These are phyloP conservation scores for Pleurotus salmoneostramineus DNA, from an alignment of 768 basidiomycete genomes.

Conservation along the genomic window DNA sequence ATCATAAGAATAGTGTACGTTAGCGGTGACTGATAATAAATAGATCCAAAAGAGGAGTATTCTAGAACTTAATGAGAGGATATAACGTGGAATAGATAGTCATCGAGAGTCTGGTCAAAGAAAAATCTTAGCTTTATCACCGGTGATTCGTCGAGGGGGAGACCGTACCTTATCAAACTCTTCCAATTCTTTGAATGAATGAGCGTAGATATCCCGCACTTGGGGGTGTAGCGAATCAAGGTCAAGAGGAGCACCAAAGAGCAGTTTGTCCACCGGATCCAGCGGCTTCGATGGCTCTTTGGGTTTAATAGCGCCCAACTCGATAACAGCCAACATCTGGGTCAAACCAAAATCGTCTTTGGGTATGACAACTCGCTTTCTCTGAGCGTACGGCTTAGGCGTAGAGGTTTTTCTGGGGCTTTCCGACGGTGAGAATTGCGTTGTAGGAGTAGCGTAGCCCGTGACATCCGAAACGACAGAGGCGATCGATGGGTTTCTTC, in stretches of 20 bases:
- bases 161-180: constrained; percentile 72
- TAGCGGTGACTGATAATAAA: neutral
- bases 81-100: constrained; percentile 3
- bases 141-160: neutral
- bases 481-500: constrained; percentile 68
- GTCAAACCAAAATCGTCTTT: constrained; percentile 84
- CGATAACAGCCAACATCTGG: constrained; percentile 86
- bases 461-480: constrained; percentile 69
- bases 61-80: constrained; percentile 1
- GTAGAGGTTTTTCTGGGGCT: constrained; percentile 19
- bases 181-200: constrained; percentile 68
- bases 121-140: neutral
- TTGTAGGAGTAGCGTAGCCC: constrained; percentile 41
- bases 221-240: constrained; percentile 64
- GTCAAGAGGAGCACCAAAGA: constrained; percentile 68
- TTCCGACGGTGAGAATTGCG: constrained; percentile 15
- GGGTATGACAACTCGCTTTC: constrained; percentile 49
- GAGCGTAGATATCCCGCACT: constrained; percentile 66
- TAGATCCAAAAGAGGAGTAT: constrained; percentile 1
- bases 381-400: constrained; percentile 27
- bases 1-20: neutral
- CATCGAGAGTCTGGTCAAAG: constrained; percentile 1
- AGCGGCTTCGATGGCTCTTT: constrained; percentile 27
- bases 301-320: constrained; percentile 50
- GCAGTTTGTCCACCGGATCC: constrained; percentile 66